These are phyloP conservation scores for Linderina pennispora DNA, from an alignment of 192 early-diverging fungal species.

Conservation along the genomic window DNA sequence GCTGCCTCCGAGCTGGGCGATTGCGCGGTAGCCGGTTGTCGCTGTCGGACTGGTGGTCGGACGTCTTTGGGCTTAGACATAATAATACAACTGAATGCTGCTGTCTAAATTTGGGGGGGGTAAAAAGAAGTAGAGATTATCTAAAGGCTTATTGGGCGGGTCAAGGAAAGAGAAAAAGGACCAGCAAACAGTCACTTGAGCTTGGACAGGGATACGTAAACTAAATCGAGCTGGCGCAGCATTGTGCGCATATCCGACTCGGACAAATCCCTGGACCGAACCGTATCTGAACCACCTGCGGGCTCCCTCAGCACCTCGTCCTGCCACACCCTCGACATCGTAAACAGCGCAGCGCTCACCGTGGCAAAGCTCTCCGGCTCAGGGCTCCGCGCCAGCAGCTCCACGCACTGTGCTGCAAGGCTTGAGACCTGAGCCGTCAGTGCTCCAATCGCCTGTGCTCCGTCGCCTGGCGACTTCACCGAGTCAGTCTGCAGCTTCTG, in stretches of 20 bases:
- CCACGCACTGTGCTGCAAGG: conserved; percentile 38
- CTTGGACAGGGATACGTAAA: conserved; percentile 4
- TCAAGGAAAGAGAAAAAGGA: conserved; percentile 3
- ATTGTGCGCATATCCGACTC: conserved; percentile 15
- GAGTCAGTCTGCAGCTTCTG: no score
- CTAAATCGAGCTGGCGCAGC: conserved; percentile 18
- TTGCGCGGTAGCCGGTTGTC: conserved; percentile 16
- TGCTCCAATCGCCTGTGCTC: conserved; percentile 14
- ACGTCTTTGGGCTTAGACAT: no score
- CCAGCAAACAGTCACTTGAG: neutral
- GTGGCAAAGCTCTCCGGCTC: neutral
- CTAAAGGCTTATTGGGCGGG: no score
- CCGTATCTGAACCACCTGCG: neutral
- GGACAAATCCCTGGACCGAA: conserved; percentile 4
- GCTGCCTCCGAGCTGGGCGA: conserved; percentile 16
- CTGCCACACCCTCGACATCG: conserved; percentile 30
- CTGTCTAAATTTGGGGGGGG: neutral
- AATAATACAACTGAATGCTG: no score
- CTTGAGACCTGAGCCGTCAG: conserved; percentile 26
- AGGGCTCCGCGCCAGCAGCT: conserved; percentile 5
- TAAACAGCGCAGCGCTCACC: conserved; percentile 16
- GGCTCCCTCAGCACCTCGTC: conserved; percentile 24
- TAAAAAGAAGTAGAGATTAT: no score
- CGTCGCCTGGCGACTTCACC: conserved; percentile 18
- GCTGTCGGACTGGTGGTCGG: no score